A percentile compares a stretch with the other conserved stretches of the same genome.
Evolutionary conservation across 805 yeast species (phyloP).

Genomic region (Zygoascus flipseniorum): DNA sequence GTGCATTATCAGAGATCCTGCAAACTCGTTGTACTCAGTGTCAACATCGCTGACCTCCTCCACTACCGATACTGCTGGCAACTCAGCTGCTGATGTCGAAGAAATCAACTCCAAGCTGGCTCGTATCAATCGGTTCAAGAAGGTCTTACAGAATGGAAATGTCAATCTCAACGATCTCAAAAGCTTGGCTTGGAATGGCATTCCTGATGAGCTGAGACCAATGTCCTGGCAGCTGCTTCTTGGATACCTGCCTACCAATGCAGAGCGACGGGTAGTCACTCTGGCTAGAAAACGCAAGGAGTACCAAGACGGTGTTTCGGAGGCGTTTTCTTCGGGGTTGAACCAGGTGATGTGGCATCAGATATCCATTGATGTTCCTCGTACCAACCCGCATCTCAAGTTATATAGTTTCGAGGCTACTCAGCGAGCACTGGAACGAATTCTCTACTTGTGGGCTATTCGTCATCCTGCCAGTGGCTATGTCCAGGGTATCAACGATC

Average conservation of each 20-base stretch:
- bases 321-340: constrained; percentile 50
- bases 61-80: constrained; percentile 14
- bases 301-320: constrained; percentile 64
- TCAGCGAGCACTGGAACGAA: constrained; percentile 70
- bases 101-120: constrained; percentile 52
- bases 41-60: constrained; percentile 14
- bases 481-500: constrained; percentile 94
- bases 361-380: constrained; percentile 85
- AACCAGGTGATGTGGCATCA: constrained; percentile 90
- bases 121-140: constrained; percentile 59
- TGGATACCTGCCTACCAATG: constrained; percentile 85
- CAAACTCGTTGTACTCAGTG: constrained; percentile 23
- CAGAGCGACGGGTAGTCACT: constrained; percentile 61
- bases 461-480: constrained; percentile 97
- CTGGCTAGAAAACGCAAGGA: constrained; percentile 77
- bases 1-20: constrained; percentile 20
- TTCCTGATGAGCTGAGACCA: constrained; percentile 74
- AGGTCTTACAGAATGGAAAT: constrained; percentile 42
- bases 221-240: constrained; percentile 81
- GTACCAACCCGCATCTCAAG: constrained; percentile 81
- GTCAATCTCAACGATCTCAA: constrained; percentile 65
- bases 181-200: constrained; percentile 88
- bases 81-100: constrained; percentile 38
- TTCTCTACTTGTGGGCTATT: constrained; percentile 88
- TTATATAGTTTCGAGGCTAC: constrained; percentile 62